Evolutionary conservation across 345 rosid genomes (phyloP).

Genomic region (Hypericum perforatum): DNA sequence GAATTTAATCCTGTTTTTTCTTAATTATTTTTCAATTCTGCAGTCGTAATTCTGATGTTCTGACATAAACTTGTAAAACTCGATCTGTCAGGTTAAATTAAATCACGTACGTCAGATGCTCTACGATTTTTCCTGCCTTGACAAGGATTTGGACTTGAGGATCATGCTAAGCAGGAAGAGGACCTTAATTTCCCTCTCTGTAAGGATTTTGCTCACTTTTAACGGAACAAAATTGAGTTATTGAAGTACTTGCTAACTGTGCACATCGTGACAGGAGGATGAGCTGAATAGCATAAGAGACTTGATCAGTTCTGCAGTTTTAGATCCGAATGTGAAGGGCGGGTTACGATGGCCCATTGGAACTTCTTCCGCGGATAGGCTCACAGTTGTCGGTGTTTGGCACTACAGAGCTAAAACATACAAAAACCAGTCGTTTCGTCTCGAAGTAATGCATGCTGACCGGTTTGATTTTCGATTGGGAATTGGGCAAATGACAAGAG

Average conservation of each 20-base stretch:
- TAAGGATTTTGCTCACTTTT: slow-evolving; percentile 18
- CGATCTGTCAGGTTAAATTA: slow-evolving; percentile 33
- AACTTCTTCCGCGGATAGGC: slow-evolving; percentile 11
- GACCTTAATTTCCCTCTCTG: slow-evolving; percentile 20
- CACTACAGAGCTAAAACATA: slow-evolving; percentile 32
- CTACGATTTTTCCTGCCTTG: slow-evolving; percentile 46
- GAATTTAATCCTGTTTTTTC: slow-evolving; percentile 13
- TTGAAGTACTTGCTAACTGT: neutral
- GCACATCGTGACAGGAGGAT: slow-evolving; percentile 36
- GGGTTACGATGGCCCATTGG: slow-evolving; percentile 60
- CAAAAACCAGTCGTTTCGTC: slow-evolving; percentile 28
- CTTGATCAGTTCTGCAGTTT: slow-evolving; percentile 36
- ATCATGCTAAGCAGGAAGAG: slow-evolving; percentile 40
- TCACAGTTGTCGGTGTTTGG: neutral
- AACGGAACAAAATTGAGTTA: no score
- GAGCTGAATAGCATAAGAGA: slow-evolving; percentile 35
- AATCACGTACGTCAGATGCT: slow-evolving; percentile 42
- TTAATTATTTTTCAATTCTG: neutral
- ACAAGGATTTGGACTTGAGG: slow-evolving; percentile 60
- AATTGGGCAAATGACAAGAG: slow-evolving; percentile 29
- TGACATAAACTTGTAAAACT: neutral
- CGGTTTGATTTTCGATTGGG: slow-evolving; percentile 38
- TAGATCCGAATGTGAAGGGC: slow-evolving; percentile 55
- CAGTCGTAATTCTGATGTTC: neutral
- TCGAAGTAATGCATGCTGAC: slow-evolving; percentile 49